Percentiles rank a stretch among this genome's conserved stretches.
phyloP scores from a whole-genome alignment of 202 grass and related monocot species.

The Musa balbisiana region DNA sequence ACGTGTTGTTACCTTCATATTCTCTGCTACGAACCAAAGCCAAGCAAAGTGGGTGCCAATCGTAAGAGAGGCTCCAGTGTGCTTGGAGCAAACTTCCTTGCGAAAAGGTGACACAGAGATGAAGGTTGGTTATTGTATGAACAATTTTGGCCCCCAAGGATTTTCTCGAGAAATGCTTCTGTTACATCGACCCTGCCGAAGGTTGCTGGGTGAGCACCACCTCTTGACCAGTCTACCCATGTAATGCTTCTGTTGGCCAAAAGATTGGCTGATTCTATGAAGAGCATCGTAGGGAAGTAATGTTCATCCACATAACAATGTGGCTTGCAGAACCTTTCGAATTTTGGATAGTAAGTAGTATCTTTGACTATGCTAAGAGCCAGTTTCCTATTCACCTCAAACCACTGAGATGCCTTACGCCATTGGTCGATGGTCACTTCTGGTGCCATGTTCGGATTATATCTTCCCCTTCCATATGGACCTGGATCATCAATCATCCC shows the following conservation, averaged over 20 bases:
- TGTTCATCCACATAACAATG: conserved; percentile 20
- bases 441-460: conserved; percentile 7
- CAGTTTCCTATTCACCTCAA: conserved; percentile 19
- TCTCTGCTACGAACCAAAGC: not conserved
- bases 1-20: not conserved
- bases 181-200: conserved; percentile 17
- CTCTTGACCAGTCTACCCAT: conserved; percentile 26
- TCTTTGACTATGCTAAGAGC: conserved; percentile 17
- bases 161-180: conserved; percentile 12
- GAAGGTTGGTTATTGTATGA: conserved; percentile 11
- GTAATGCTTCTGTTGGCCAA: conserved; percentile 19
- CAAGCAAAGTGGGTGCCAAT: conserved; percentile 12
- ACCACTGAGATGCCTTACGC: conserved; percentile 26
- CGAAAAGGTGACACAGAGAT: conserved; percentile 15
- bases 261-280: conserved; percentile 12
- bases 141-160: conserved; percentile 6
- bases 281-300: conserved; percentile 25
- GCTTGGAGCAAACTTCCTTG: conserved; percentile 18
- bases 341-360: conserved; percentile 20
- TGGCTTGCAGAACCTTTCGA: conserved; percentile 16
- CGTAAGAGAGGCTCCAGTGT: conserved; percentile 9
- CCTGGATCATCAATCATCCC: conserved; percentile 20
- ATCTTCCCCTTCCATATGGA: conserved; percentile 22
- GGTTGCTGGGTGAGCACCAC: conserved; percentile 22
- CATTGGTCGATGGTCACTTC: conserved; percentile 20